Percentiles rank a stretch among this genome's conserved stretches.
These are phyloP conservation scores for Tremella fuciformis DNA, from an alignment of 768 basidiomycete genomes.

Conservation along the genomic window DNA sequence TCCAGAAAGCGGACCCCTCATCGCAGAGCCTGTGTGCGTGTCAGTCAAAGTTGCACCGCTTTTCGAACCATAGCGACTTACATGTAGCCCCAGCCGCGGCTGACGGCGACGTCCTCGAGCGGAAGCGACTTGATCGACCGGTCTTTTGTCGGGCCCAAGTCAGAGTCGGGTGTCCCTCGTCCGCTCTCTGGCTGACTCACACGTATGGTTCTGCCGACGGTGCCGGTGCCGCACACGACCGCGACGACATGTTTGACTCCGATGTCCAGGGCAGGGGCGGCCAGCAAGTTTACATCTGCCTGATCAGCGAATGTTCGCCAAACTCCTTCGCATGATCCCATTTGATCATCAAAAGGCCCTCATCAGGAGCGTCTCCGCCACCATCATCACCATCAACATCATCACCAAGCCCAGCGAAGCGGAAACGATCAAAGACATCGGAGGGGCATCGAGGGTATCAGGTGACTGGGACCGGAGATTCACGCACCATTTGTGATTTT, in stretches of 20 bases:
- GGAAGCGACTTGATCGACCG: conserved; percentile 11
- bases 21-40: conserved; percentile 40
- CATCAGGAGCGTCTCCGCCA: no score
- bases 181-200: conserved; percentile 2
- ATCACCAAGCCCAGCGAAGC: conserved; percentile 7
- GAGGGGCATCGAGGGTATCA: neutral
- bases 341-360: no score
- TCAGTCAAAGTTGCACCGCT: conserved; percentile 1
- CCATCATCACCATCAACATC: no score
- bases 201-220: conserved; percentile 39
- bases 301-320: neutral
- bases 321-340: no score
- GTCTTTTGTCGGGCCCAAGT: neutral
- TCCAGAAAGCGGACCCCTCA: conserved; percentile 47
- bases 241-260: conserved; percentile 37
- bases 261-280: conserved; percentile 33
- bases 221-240: conserved; percentile 48
- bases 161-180: conserved; percentile 1
- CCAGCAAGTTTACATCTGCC: conserved; percentile 48
- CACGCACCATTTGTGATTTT: conserved; percentile 47
- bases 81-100: conserved; percentile 48
- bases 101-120: conserved; percentile 31
- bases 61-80: conserved; percentile 16
- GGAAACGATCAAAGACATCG: neutral
- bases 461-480: neutral